phyloP scores from a whole-genome alignment of 108 stramenopile genomes.

The Cyclotella baltica region DNA sequence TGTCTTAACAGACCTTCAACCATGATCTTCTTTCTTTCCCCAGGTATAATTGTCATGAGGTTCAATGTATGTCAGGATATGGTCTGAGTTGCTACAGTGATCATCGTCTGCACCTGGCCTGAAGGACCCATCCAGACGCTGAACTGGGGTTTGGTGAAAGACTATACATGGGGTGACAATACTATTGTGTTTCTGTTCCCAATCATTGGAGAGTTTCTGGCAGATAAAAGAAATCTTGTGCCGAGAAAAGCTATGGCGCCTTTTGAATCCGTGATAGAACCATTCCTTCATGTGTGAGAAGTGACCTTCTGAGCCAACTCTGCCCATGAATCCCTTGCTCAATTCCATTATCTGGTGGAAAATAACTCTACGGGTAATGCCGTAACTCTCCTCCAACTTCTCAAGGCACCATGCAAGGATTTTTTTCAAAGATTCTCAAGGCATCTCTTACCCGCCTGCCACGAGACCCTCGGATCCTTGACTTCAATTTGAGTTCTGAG shows the following conservation, averaged over 20 bases:
- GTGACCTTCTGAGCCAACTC: not conserved
- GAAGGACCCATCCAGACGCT: too few species aligned
- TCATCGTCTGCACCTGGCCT: slow-evolving; percentile 16
- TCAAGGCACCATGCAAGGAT: not conserved
- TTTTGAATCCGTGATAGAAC: slow-evolving; percentile 31
- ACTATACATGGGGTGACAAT: not conserved
- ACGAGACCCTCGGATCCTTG: too few species aligned
- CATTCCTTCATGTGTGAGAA: slow-evolving; percentile 20
- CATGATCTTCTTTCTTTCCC: slow-evolving; percentile 15
- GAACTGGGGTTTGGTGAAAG: not conserved
- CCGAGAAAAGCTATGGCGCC: not conserved
- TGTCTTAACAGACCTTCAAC: not conserved
- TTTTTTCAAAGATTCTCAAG: not conserved
- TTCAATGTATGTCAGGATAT: slow-evolving; percentile 16
- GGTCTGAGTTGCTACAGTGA: slow-evolving; percentile 14
- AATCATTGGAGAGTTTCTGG: slow-evolving; percentile 24
- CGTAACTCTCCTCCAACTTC: not conserved
- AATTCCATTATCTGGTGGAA: slow-evolving; percentile 9
- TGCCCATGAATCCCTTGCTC: slow-evolving; percentile 8
- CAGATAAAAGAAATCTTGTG: slow-evolving; percentile 10
- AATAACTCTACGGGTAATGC: slow-evolving; percentile 5
- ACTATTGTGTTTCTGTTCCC: not conserved
- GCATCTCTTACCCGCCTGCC: not conserved
- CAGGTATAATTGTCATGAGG: not conserved
- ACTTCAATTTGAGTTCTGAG: too few species aligned